Conservation (phyloP, 2,329 filamentous ascomycete species). For the Calonectria pseudoturangicola region DNA sequence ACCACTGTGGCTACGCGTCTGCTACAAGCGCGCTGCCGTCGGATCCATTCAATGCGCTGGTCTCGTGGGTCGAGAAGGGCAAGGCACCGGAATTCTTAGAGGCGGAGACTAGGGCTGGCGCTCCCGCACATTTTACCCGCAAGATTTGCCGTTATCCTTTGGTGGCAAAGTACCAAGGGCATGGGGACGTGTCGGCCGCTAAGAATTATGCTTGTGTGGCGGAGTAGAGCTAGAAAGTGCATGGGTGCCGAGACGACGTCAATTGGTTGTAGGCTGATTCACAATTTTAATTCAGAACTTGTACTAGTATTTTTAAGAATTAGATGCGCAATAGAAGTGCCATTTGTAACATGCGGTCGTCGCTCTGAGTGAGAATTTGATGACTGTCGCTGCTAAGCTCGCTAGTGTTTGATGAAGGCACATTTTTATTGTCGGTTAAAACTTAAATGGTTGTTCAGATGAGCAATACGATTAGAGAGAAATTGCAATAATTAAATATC, state of each 20-base stretch:
- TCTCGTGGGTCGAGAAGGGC: slow-evolving; percentile 38
- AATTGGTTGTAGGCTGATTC: not conserved
- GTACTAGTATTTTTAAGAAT: too few relatives aligned
- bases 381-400: too few relatives aligned
- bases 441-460: too few relatives aligned
- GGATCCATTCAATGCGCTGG: slow-evolving; percentile 23
- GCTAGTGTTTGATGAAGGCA: too few relatives aligned
- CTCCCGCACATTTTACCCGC: slow-evolving; percentile 14
- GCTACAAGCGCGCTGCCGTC: slow-evolving; percentile 16
- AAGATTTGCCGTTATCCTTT: slow-evolving; percentile 32
- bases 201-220: slow-evolving; percentile 5
- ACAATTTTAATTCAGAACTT: not conserved
- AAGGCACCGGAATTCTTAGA: slow-evolving; percentile 13
- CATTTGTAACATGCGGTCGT: too few relatives aligned
- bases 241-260: not conserved
- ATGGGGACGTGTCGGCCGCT: not conserved
- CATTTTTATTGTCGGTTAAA: too few relatives aligned
- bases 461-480: too few relatives aligned
- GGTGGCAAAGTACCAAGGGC: slow-evolving; percentile 13
- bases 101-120: slow-evolving; percentile 5
- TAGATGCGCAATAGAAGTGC: too few relatives aligned
- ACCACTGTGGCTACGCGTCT: slow-evolving; percentile 28
- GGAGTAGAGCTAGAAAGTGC: not conserved
- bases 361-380: too few relatives aligned
- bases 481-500: too few relatives aligned